These are phyloP conservation scores for Monosporascus sp. DNA, from an alignment of 2,329 filamentous ascomycete genomes.

Conservation along the genomic window DNA sequence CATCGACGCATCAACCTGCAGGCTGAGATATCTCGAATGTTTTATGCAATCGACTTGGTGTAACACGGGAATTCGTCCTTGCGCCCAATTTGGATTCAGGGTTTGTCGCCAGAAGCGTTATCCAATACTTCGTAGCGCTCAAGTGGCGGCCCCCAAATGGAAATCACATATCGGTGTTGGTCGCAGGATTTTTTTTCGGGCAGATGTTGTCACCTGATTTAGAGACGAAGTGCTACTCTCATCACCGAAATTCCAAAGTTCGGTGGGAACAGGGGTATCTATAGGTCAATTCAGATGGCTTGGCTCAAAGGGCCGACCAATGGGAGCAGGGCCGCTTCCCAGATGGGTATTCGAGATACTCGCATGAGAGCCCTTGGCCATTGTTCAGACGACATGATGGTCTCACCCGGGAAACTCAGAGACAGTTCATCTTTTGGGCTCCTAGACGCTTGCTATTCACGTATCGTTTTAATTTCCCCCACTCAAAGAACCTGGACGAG, in stretches of 20 bases:
- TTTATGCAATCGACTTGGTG: too few species aligned
- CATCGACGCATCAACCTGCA: too few species aligned
- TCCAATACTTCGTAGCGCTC: neutral
- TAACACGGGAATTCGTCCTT: too few species aligned
- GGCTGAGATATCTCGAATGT: too few species aligned
- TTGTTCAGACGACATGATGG: neutral
- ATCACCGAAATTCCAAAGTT: neutral
- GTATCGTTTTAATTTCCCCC: constrained; percentile 1
- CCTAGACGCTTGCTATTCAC: neutral
- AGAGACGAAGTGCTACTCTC: neutral
- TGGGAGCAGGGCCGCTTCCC: neutral
- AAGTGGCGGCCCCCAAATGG: neutral
- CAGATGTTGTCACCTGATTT: neutral
- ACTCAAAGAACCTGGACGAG: constrained; percentile 1
- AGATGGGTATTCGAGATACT: neutral
- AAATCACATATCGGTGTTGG: neutral
- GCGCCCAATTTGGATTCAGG: too few species aligned
- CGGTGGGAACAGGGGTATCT: neutral
- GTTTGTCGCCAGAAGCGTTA: too few species aligned
- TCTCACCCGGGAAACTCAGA: neutral
- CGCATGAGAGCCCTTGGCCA: neutral
- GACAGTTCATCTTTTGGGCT: constrained; percentile 1
- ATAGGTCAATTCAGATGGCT: neutral
- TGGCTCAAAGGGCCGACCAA: neutral
- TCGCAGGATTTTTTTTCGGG: neutral